phyloP scores from a whole-genome alignment of 768 basidiomycete genomes.

The Symmetrospora coprosmae region DNA sequence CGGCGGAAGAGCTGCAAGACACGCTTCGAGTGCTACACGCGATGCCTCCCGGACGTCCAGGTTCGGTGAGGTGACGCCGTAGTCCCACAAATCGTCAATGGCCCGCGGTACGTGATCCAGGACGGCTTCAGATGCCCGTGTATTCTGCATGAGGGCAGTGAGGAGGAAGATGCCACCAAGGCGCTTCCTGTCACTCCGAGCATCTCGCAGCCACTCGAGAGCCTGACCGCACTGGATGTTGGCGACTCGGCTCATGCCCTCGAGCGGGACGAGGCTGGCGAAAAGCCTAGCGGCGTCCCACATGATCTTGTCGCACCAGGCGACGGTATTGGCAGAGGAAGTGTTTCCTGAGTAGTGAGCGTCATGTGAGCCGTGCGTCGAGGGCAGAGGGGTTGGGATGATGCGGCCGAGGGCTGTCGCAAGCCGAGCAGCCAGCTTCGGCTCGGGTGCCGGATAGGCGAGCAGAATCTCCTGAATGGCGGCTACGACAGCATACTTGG shows the following conservation, averaged over 20 bases:
- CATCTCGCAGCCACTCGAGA: slow-evolving; percentile 9
- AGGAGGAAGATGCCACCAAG: not conserved
- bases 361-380: too few species aligned
- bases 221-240: not conserved
- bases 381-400: too few species aligned
- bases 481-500: not conserved
- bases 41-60: not conserved
- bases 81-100: slow-evolving; percentile 4
- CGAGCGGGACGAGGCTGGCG: not conserved
- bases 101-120: not conserved
- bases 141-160: not conserved
- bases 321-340: too few species aligned
- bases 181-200: slow-evolving; percentile 8
- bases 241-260: not conserved
- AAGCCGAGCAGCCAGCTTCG: slow-evolving; percentile 1
- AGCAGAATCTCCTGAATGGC: not conserved
- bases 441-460: not conserved
- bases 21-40: not conserved
- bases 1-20: not conserved
- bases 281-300: not conserved
- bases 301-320: not conserved
- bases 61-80: not conserved
- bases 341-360: too few species aligned
- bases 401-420: not conserved
- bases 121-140: not conserved